Evolutionary conservation across 176 grass and related monocot species (phyloP).

Genomic region (Microstegium vimineum): DNA sequence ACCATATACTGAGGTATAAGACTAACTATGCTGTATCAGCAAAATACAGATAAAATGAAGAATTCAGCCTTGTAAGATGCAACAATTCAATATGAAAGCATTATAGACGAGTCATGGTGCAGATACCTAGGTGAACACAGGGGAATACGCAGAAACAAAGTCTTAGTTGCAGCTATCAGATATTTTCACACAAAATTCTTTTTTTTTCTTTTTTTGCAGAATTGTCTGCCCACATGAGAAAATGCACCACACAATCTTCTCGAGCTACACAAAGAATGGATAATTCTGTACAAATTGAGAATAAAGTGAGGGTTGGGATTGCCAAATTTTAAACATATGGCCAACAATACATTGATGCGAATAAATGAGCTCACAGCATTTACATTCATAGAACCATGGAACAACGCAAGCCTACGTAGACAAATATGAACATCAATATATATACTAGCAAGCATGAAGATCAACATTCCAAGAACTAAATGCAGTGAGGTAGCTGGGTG

Average conservation of each 20-base stretch:
- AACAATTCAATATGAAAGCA: neutral
- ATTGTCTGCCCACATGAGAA: neutral
- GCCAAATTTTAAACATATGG: neutral
- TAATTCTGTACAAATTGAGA: neutral
- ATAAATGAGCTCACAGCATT: neutral
- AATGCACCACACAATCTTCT: neutral
- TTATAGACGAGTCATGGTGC: neutral
- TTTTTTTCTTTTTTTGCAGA: neutral
- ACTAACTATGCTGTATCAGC: neutral
- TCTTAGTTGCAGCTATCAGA: neutral
- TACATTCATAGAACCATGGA: neutral
- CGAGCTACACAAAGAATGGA: neutral
- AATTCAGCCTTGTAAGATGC: neutral
- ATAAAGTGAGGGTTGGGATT: neutral
- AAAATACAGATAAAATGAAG: neutral
- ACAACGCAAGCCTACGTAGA: neutral
- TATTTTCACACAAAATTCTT: neutral
- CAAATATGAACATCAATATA: neutral
- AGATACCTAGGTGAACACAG: neutral
- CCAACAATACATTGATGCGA: neutral
- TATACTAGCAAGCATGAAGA: conserved; percentile 3
- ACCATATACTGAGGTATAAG: neutral
- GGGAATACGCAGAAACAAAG: neutral
- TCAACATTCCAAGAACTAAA: neutral
- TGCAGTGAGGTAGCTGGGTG: neutral